Conservation (phyloP, 116 monocot genomes). For the Trichopus zeylanicus region DNA sequence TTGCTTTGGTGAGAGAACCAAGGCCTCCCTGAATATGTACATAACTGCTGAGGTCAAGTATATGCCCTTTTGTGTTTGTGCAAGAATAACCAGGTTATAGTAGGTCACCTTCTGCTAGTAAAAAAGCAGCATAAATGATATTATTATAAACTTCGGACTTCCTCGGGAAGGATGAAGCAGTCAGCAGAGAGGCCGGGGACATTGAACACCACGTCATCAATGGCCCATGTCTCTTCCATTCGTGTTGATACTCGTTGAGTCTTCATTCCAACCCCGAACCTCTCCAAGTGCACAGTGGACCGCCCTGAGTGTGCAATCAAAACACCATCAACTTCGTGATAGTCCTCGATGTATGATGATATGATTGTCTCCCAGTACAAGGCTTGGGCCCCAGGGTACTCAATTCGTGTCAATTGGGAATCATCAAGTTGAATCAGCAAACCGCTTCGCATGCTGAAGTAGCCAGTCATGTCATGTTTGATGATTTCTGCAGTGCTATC, state of each 20-base stretch:
- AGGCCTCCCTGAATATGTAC: not conserved
- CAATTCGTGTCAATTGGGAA: conserved; percentile 54
- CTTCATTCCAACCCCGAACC: conserved; percentile 43
- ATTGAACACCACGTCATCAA: conserved; percentile 64
- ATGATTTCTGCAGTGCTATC: conserved; percentile 61
- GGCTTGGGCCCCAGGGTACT: conserved; percentile 36
- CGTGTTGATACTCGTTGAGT: conserved; percentile 18
- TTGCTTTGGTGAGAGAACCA: not conserved
- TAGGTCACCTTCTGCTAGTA: not conserved
- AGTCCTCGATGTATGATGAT: conserved; percentile 50
- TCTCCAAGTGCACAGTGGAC: conserved; percentile 34
- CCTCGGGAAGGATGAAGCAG: conserved; percentile 57
- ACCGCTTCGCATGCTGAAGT: conserved; percentile 78
- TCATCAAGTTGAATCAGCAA: conserved; percentile 66
- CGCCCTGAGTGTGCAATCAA: conserved; percentile 59
- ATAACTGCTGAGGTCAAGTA: not conserved
- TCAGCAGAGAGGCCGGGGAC: conserved; percentile 55
- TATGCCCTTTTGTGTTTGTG: not conserved
- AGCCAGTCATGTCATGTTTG: conserved; percentile 61
- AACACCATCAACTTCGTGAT: conserved; percentile 48
- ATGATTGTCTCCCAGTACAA: conserved; percentile 80
- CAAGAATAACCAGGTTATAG: not conserved
- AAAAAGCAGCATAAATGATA: not conserved
- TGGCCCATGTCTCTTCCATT: conserved; percentile 79
- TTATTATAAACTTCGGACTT: conserved; percentile 7